Conservation (phyloP, 176 grass and related monocot species). For the Miscanthus lutarioriparius region DNA sequence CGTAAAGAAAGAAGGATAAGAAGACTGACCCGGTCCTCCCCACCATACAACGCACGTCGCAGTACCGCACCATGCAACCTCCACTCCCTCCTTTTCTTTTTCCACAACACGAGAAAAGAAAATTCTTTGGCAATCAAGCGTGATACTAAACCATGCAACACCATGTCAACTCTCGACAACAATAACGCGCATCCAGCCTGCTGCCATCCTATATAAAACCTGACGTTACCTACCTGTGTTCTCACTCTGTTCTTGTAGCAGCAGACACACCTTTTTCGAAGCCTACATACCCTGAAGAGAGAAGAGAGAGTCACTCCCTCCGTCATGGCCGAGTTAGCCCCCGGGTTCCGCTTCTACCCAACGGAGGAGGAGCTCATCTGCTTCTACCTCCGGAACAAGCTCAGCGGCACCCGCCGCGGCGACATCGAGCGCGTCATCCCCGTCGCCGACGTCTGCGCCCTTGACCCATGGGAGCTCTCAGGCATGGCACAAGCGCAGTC, state of each 20-base stretch:
- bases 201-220: constrained; percentile 36
- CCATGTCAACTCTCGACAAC: constrained; percentile 23
- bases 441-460: constrained; percentile 60
- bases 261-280: neutral
- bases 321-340: constrained; percentile 43
- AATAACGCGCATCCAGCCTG: constrained; percentile 7
- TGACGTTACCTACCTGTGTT: neutral
- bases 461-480: constrained; percentile 79
- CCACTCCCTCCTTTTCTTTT: neutral
- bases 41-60: neutral
- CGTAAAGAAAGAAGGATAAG: neutral
- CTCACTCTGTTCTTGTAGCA: constrained; percentile 21
- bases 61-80: constrained; percentile 20
- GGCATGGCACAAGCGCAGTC: constrained; percentile 29
- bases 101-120: constrained; percentile 16
- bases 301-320: too few species aligned
- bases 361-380: constrained; percentile 88
- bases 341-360: constrained; percentile 83
- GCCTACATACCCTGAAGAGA: too few species aligned
- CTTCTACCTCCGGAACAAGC: constrained; percentile 89
- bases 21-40: constrained; percentile 37
- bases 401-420: constrained; percentile 40
- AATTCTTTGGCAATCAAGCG: constrained; percentile 24
- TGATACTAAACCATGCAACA: neutral
- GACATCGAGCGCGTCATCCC: constrained; percentile 83